These are phyloP conservation scores for Phylloporus sp. DNA, from an alignment of 768 basidiomycete species.

Conservation along the genomic window DNA sequence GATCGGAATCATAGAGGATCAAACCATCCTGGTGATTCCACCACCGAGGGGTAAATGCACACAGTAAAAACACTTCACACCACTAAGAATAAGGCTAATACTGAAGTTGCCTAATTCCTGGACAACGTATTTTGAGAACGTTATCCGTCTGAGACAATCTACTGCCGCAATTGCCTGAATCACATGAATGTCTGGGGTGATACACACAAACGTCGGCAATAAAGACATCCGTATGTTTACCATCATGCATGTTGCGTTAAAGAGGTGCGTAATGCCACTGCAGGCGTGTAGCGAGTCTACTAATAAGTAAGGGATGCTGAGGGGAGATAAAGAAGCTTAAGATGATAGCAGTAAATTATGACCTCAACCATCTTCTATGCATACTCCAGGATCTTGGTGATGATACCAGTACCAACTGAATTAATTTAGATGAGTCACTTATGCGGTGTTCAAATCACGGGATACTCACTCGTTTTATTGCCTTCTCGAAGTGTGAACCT, in stretches of 20 bases:
- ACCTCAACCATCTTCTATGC: slow-evolving; percentile 18
- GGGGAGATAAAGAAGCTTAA: slow-evolving; percentile 20
- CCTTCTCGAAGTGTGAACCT: slow-evolving; percentile 92
- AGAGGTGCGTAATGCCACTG: not conserved
- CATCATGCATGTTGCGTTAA: not conserved
- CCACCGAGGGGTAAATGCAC: no score
- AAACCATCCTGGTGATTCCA: not conserved
- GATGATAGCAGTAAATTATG: slow-evolving; percentile 18
- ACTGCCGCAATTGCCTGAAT: no score
- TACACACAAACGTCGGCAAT: no score
- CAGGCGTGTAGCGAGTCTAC: slow-evolving; percentile 4
- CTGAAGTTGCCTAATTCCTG: no score
- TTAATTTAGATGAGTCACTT: slow-evolving; percentile 11
- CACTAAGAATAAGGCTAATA: no score
- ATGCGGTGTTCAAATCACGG: not conserved
- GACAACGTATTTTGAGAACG: no score
- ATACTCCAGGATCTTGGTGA: slow-evolving; percentile 72
- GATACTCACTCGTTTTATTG: slow-evolving; percentile 75
- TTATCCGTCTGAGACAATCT: no score
- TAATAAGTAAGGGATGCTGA: slow-evolving; percentile 17
- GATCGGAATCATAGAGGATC: not conserved
- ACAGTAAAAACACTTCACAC: no score
- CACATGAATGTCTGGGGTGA: not conserved
- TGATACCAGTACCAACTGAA: slow-evolving; percentile 88
- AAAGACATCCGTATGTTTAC: not conserved